Conservation (phyloP, 495 filamentous ascomycete species). For the Podospora pseudopauciseta region DNA sequence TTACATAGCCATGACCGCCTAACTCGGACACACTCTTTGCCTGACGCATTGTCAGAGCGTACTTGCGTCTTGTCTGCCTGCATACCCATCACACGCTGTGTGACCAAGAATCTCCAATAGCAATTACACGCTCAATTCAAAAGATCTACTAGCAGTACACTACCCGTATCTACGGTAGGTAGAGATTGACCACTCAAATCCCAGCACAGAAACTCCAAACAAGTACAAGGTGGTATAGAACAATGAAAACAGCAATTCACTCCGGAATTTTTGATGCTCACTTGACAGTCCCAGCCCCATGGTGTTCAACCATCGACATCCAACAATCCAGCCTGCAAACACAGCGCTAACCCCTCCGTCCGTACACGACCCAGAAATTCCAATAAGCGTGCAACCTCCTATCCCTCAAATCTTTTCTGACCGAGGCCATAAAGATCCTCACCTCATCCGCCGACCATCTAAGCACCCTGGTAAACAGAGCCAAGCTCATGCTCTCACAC, state of each 20-base stretch:
- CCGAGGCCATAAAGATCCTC: neutral
- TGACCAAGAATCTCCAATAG: neutral
- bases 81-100: neutral
- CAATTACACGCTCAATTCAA: neutral
- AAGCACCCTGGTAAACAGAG: conserved; percentile 23
- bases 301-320: neutral
- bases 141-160: neutral
- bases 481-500: conserved; percentile 20
- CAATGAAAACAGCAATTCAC: no score
- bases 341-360: conserved; percentile 4
- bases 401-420: conserved; percentile 13
- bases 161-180: neutral
- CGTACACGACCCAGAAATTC: conserved; percentile 16
- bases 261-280: neutral
- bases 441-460: conserved; percentile 17
- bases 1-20: neutral
- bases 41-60: neutral
- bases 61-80: neutral
- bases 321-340: neutral
- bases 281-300: neutral
- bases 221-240: no score
- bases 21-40: neutral
- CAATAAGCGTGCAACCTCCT: conserved; percentile 14
- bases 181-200: neutral
- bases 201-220: no score